phyloP scores from a whole-genome alignment of 1,284 basidiomycete genomes.

The Omphalotus olearius region DNA sequence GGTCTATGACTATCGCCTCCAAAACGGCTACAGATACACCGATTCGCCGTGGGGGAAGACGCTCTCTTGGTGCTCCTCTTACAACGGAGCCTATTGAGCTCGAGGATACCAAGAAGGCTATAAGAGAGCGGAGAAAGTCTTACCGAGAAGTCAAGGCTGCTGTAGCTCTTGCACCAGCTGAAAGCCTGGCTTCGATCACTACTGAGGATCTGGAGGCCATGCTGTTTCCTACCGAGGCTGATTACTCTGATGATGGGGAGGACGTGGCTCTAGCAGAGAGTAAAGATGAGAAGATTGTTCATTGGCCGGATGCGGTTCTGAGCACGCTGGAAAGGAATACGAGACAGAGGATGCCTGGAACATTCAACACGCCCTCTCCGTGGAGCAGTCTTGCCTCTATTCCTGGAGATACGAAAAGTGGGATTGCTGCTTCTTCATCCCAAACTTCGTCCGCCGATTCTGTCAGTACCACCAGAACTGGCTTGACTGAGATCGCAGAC shows the following conservation, averaged over 20 bases:
- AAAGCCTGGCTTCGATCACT: slow-evolving; percentile 33
- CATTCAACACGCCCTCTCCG: slow-evolving; percentile 41
- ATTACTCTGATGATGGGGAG: slow-evolving; percentile 16
- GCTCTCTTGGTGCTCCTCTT: slow-evolving; percentile 3
- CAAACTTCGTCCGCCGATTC: slow-evolving; percentile 13
- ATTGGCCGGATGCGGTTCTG: slow-evolving; percentile 28
- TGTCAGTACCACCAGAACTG: slow-evolving; percentile 18
- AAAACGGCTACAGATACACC: not conserved
- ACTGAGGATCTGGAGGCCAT: slow-evolving; percentile 31
- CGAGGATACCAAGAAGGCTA: slow-evolving; percentile 11
- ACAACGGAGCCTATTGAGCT: slow-evolving; percentile 2
- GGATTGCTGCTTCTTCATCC: not conserved
- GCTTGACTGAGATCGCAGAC: slow-evolving; percentile 14
- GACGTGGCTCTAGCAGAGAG: slow-evolving; percentile 8
- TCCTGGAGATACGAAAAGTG: slow-evolving; percentile 14
- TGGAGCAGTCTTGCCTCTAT: slow-evolving; percentile 31
- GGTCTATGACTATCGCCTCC: slow-evolving; percentile 1
- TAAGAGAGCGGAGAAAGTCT: slow-evolving; percentile 8
- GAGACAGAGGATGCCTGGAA: slow-evolving; percentile 45
- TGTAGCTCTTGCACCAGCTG: slow-evolving; percentile 19
- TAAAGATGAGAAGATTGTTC: slow-evolving; percentile 22
- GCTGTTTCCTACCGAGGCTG: slow-evolving; percentile 26
- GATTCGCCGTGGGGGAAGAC: slow-evolving; percentile 2
- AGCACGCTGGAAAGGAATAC: slow-evolving; percentile 8
- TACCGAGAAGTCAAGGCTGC: slow-evolving; percentile 11